These are phyloP conservation scores for Pseudogymnoascus destructans DNA, from an alignment of 2,329 filamentous ascomycete species.

Conservation along the genomic window DNA sequence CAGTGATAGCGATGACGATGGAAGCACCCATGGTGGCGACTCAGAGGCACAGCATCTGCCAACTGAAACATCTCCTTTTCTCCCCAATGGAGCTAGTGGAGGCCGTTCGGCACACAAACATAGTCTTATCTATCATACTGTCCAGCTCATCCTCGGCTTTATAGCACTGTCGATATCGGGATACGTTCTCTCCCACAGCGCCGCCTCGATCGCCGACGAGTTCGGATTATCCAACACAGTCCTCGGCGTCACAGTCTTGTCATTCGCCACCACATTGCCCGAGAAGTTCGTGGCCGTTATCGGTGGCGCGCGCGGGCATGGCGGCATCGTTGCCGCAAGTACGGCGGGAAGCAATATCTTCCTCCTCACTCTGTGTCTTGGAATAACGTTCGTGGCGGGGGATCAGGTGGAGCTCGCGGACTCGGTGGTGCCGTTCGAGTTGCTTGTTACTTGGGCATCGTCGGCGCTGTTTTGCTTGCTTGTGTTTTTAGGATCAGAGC, in stretches of 20 bases:
- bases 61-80: constrained; percentile 12
- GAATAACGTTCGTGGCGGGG: constrained; percentile 27
- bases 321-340: constrained; percentile 38
- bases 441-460: constrained; percentile 24
- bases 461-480: constrained; percentile 23
- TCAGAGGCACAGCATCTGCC: constrained; percentile 4
- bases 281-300: constrained; percentile 40
- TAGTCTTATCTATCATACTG: constrained; percentile 28
- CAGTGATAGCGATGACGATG: constrained; percentile 17
- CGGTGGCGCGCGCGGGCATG: constrained; percentile 33
- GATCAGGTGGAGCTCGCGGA: constrained; percentile 20
- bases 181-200: constrained; percentile 35
- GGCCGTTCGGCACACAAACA: constrained; percentile 11
- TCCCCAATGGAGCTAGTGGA: not conserved
- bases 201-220: constrained; percentile 29
- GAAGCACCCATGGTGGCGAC: not conserved
- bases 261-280: constrained; percentile 40
- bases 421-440: constrained; percentile 23
- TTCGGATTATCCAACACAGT: constrained; percentile 33
- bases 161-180: constrained; percentile 33
- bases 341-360: constrained; percentile 43
- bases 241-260: constrained; percentile 35
- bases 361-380: constrained; percentile 37
- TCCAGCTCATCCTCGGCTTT: constrained; percentile 33
- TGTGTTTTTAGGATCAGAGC: constrained; percentile 24